A percentile compares a stretch with the other conserved stretches of the same genome.
Conservation (phyloP, 257 asterid genomes). For the Cynanchum wilfordii region DNA sequence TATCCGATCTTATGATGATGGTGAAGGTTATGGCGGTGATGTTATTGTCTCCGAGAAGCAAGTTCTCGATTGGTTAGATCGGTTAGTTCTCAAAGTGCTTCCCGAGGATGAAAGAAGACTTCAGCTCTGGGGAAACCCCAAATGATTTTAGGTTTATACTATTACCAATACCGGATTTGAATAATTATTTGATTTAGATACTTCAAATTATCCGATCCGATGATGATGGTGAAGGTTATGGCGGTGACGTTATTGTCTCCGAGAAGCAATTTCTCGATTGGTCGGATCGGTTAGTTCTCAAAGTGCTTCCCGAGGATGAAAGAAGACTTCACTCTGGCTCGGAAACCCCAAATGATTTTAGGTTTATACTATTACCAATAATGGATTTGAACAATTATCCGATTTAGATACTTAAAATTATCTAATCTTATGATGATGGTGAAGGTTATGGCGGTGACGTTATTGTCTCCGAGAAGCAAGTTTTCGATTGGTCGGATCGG, state of each 20-base stretch:
- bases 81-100: conserved; percentile 1
- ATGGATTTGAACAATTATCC: too few species aligned
- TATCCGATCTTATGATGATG: not conserved
- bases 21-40: conserved; percentile 20
- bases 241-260: conserved; percentile 12
- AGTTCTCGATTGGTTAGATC: conserved; percentile 20
- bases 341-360: conserved; percentile 11
- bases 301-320: conserved; percentile 6
- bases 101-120: conserved; percentile 13
- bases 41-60: conserved; percentile 9
- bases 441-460: conserved; percentile 19
- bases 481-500: conserved; percentile 18
- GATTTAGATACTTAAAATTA: too few species aligned
- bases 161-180: too few species aligned
- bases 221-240: conserved; percentile 12
- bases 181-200: too few species aligned
- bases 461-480: conserved; percentile 11
- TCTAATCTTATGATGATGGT: not conserved
- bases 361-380: not conserved
- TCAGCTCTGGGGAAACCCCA: conserved; percentile 12
- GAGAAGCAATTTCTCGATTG: conserved; percentile 22
- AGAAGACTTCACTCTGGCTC: conserved; percentile 15
- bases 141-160: conserved; percentile 9
- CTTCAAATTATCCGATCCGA: too few species aligned
- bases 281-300: conserved; percentile 9